Evolutionary conservation across 2,329 filamentous ascomycete species (phyloP).

Genomic region (Elsinoe australis): DNA sequence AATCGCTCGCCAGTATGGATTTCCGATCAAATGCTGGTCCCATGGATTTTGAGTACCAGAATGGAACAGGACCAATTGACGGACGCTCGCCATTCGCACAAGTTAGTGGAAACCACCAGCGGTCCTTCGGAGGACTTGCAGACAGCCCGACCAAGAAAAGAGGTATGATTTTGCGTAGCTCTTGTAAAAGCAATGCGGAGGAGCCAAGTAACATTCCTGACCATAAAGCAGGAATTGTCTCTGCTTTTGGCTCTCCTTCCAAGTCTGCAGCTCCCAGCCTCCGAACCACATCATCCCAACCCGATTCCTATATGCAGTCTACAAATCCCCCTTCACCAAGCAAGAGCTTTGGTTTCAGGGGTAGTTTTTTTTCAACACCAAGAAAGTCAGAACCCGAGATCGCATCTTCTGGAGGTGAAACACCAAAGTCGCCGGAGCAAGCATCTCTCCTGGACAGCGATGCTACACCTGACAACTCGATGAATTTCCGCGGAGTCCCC

Average conservation of each 20-base stretch:
- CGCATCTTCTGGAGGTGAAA: constrained; percentile 44
- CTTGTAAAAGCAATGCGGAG: no score
- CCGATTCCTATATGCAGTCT: constrained; percentile 39
- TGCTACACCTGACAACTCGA: constrained; percentile 33
- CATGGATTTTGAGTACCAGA: constrained; percentile 50
- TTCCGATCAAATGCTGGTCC: constrained; percentile 38
- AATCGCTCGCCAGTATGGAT: constrained; percentile 24
- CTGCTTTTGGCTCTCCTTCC: constrained; percentile 39
- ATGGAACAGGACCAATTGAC: constrained; percentile 40
- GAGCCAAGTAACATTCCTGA: constrained; percentile 12
- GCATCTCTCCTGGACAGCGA: constrained; percentile 32
- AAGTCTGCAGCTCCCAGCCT: constrained; percentile 43
- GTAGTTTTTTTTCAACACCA: constrained; percentile 33
- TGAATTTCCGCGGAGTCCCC: constrained; percentile 23
- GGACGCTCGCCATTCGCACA: constrained; percentile 41
- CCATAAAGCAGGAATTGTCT: constrained; percentile 23
- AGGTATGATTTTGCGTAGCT: constrained; percentile 3
- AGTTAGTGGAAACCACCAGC: constrained; percentile 31
- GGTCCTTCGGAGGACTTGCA: constrained; percentile 18
- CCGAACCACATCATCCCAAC: constrained; percentile 44
- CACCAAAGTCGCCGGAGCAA: constrained; percentile 39
- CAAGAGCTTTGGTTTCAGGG: constrained; percentile 28
- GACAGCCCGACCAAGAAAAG: constrained; percentile 11
- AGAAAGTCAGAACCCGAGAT: constrained; percentile 30
- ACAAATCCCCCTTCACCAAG: constrained; percentile 26